Evolutionary conservation across 768 basidiomycete species (phyloP), one percentile per base, ranked within the genome.

Genomic region (Bullera alba): DNA sequence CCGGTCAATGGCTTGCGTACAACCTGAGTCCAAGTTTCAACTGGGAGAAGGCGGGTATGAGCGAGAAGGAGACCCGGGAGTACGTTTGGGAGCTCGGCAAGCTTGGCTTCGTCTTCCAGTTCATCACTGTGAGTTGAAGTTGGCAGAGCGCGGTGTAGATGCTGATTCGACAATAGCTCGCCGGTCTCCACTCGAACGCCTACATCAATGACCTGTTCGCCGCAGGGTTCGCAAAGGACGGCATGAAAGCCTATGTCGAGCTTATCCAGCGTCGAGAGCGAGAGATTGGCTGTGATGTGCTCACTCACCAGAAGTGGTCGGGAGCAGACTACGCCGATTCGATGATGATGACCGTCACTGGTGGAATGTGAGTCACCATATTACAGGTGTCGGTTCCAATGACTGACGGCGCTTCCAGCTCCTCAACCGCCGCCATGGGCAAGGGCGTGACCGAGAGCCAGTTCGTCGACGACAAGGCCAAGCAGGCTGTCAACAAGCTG

Each of bases 241-340:
- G 93, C 35, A 99, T 99, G 95, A 91, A 96, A 73, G 95, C 95
- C 1, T 99, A 97, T 69, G 92, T 96, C 56, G 88, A 92, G 75
- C 76, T 97, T 51, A 78, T 99, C 47, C 95, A 99, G 73, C 78
- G 87, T 25, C 85, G 81, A 71, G 95, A 99, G 70, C 81, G 90
- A 43, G 91, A 96, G 60, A 79, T 95, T 46, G 90, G 85, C 42
- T 90, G 87, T 54, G 95, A 99, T 67, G 93, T 97, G 22, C 82
- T 97, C 60, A 96, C 91, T 5, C 95, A 99, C 71, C 95, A 99
- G 73, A 92, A 84, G 87, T 95, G 91, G 91, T 88, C 86, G 57
- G 92, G 92, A 28, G 91, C 86, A 3, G 90, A 93, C 73, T 92
- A 88, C 62, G 86, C 86, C 29, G 91, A 95, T 73, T 83, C 81